phyloP scores from a whole-genome alignment of 2,329 filamentous ascomycete species.

The Penicillium concentricum region DNA sequence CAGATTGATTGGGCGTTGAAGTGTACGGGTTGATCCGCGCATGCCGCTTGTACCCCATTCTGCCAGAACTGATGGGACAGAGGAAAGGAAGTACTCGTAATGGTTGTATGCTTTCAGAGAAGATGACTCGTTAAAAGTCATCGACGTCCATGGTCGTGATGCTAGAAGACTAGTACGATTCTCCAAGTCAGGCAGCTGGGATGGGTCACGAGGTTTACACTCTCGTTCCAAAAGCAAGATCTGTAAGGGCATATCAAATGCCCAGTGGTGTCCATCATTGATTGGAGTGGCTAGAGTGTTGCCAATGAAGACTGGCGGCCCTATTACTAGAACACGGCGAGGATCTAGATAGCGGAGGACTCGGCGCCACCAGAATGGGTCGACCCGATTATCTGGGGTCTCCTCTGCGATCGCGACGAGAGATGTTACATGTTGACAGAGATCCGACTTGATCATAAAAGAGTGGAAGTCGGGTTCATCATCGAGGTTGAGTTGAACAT shows the following conservation, averaged over 20 bases:
- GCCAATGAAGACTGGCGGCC: conserved; percentile 63
- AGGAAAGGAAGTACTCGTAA: conserved; percentile 68
- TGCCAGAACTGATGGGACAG: conserved; percentile 61
- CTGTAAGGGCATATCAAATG: conserved; percentile 63
- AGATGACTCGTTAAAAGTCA: conserved; percentile 68
- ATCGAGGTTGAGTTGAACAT: conserved; percentile 45
- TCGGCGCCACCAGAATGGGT: conserved; percentile 54
- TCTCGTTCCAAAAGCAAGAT: conserved; percentile 51
- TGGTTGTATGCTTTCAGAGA: conserved; percentile 68
- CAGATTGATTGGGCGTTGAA: conserved; percentile 23
- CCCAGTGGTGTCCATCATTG: conserved; percentile 60
- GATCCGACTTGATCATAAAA: conserved; percentile 36
- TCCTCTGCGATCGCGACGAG: conserved; percentile 48
- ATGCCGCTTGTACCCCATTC: conserved; percentile 35
- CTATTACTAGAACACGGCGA: conserved; percentile 56
- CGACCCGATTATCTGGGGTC: conserved; percentile 38
- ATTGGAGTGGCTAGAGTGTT: conserved; percentile 59
- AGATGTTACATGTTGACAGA: conserved; percentile 46
- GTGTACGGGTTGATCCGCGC: not conserved
- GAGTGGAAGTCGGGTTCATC: conserved; percentile 37
- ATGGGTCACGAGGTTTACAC: conserved; percentile 9
- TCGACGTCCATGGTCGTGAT: conserved; percentile 46
- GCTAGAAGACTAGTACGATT: conserved; percentile 50
- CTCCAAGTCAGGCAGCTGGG: conserved; percentile 30
- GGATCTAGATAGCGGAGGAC: conserved; percentile 58